Evolutionary conservation across 805 yeast genomes (phyloP).

Genomic region (Myxozyma monticola): DNA sequence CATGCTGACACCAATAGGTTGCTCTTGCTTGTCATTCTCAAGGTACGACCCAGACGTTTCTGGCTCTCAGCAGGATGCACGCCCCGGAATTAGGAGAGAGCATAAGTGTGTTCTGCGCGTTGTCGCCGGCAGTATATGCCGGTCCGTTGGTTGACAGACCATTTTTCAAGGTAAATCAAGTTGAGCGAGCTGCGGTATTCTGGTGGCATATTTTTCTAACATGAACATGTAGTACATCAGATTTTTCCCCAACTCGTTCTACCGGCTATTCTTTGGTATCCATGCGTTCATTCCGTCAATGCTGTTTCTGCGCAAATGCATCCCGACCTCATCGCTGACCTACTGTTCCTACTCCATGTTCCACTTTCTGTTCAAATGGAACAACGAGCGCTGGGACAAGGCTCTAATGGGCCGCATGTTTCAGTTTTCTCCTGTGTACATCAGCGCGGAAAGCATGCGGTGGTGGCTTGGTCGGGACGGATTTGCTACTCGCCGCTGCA

Average conservation of each 20-base stretch:
- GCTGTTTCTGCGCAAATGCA: slow-evolving; percentile 54
- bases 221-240: slow-evolving; percentile 30
- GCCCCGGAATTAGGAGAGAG: slow-evolving; percentile 50
- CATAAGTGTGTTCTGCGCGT: slow-evolving; percentile 66
- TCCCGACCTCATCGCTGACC: slow-evolving; percentile 48
- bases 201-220: background rate
- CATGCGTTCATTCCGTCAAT: slow-evolving; percentile 77
- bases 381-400: slow-evolving; percentile 71
- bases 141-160: slow-evolving; percentile 66
- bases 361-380: slow-evolving; percentile 86
- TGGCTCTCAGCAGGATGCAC: slow-evolving; percentile 57
- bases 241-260: slow-evolving; percentile 31
- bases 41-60: slow-evolving; percentile 84
- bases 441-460: slow-evolving; percentile 76
- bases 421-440: slow-evolving; percentile 80
- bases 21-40: slow-evolving; percentile 84
- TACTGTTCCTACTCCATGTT: slow-evolving; percentile 76
- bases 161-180: slow-evolving; percentile 35
- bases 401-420: slow-evolving; percentile 71
- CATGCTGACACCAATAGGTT: no score
- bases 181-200: background rate
- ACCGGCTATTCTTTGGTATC: slow-evolving; percentile 61
- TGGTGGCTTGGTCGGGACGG: slow-evolving; percentile 81
- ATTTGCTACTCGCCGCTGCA: slow-evolving; percentile 52
- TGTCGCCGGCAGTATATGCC: slow-evolving; percentile 91